Evolutionary conservation across 192 early-diverging fungal species (phyloP).

Genomic region (Linnemannia hyalina): DNA sequence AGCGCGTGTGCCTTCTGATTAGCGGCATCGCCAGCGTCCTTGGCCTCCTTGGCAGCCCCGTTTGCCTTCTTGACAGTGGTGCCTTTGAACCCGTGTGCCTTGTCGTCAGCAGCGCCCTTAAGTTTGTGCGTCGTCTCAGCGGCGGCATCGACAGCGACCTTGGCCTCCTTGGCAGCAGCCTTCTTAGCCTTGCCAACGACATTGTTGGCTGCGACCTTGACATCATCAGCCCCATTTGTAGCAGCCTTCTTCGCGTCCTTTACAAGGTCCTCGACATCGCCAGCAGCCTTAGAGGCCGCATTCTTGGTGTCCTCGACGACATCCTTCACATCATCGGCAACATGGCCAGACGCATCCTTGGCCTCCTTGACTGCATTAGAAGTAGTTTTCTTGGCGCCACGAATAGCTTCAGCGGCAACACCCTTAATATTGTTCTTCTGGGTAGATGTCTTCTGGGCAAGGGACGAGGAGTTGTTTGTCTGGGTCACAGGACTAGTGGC

Average conservation of each 20-base stretch:
- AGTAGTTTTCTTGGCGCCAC: neutral
- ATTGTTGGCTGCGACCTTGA: neutral
- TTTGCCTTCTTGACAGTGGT: neutral
- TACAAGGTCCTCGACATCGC: neutral
- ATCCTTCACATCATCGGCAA: neutral
- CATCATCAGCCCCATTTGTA: neutral
- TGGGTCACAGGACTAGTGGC: neutral
- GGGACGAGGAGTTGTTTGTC: neutral
- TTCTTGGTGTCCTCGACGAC: neutral
- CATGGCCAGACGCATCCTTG: neutral
- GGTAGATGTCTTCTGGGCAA: neutral
- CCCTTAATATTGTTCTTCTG: neutral
- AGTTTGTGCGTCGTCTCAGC: neutral
- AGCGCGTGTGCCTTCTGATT: neutral
- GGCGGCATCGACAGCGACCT: neutral
- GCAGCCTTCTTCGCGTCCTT: neutral
- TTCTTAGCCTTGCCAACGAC: neutral
- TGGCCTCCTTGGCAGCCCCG: neutral
- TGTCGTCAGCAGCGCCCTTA: neutral
- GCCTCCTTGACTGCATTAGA: neutral
- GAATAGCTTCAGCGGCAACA: neutral
- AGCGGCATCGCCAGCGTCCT: neutral
- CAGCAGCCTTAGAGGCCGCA: neutral
- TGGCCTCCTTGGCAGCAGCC: neutral
- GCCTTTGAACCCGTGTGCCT: neutral